Percentiles rank a stretch among this genome's conserved stretches.
Conservation (phyloP, 1,284 basidiomycete species). For the Mycosarcoma mackinlayi region DNA sequence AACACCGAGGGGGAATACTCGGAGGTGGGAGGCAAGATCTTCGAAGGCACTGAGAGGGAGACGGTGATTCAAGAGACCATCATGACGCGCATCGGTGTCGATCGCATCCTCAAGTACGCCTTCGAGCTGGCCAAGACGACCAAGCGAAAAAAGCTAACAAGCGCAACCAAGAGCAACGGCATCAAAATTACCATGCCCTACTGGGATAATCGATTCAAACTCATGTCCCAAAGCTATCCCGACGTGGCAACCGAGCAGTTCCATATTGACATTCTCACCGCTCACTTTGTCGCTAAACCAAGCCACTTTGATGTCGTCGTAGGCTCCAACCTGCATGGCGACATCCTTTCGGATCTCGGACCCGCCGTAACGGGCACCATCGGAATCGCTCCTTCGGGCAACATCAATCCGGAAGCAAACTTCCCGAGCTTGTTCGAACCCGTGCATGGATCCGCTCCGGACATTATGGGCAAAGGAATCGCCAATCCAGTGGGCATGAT, state of each 20-base stretch:
- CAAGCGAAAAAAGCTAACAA: conserved; percentile 72
- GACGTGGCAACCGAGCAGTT: conserved; percentile 69
- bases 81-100: conserved; percentile 72
- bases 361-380: conserved; percentile 74
- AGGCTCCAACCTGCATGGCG: conserved; percentile 73
- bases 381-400: conserved; percentile 74
- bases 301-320: conserved; percentile 74
- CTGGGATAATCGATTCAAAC: conserved; percentile 70
- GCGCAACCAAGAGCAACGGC: conserved; percentile 70
- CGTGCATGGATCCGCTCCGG: conserved; percentile 52
- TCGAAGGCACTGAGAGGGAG: conserved; percentile 68
- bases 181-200: conserved; percentile 61
- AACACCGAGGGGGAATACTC: conserved; percentile 75
- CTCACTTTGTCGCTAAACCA: conserved; percentile 72
- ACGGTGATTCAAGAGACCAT: conserved; percentile 70
- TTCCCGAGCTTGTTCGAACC: conserved; percentile 72
- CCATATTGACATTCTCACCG: conserved; percentile 71
- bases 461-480: conserved; percentile 48
- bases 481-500: conserved; percentile 71
- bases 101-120: conserved; percentile 73
- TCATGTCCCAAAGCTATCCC: conserved; percentile 72
- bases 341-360: conserved; percentile 74
- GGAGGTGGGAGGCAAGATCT: conserved; percentile 72
- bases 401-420: conserved; percentile 72
- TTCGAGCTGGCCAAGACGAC: conserved; percentile 73